Percentiles rank a stretch among this genome's conserved stretches.
Conservation (phyloP, 352 stramenopile species). For the Globisporangium heterothallicum region DNA sequence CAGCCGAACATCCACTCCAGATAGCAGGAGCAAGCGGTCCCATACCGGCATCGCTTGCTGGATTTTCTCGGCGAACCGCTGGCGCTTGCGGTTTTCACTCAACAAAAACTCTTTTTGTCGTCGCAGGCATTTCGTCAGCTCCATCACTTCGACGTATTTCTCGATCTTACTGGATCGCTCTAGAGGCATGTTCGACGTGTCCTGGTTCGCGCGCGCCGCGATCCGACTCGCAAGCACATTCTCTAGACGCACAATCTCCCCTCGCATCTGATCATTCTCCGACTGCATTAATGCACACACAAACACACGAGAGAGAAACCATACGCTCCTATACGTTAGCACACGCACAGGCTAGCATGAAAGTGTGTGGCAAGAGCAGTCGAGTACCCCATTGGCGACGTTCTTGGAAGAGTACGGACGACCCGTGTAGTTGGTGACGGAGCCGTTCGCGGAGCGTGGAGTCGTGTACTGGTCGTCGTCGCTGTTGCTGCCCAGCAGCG, state of each 20-base stretch:
- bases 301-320: not conserved
- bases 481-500: conserved; percentile 45
- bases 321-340: not conserved
- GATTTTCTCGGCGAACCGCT: conserved; percentile 84
- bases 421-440: conserved; percentile 25
- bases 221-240: conserved; percentile 70
- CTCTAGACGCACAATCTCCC: conserved; percentile 73
- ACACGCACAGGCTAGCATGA: too few species aligned
- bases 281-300: conserved; percentile 20
- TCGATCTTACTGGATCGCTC: conserved; percentile 82
- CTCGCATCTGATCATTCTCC: conserved; percentile 75
- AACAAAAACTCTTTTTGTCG: conserved; percentile 84
- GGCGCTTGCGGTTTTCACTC: conserved; percentile 80
- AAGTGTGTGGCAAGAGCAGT: too few species aligned
- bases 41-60: conserved; percentile 79
- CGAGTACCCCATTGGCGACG: conserved; percentile 27
- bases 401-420: conserved; percentile 48
- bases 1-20: too few species aligned
- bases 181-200: conserved; percentile 60
- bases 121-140: conserved; percentile 82
- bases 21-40: too few species aligned
- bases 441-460: conserved; percentile 7
- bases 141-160: conserved; percentile 86
- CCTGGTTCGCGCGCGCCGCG: conserved; percentile 59
- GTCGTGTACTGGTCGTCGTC: conserved; percentile 55